Evolutionary conservation across 176 grass and related monocot genomes (phyloP).

Genomic region (Carex scoparia): DNA sequence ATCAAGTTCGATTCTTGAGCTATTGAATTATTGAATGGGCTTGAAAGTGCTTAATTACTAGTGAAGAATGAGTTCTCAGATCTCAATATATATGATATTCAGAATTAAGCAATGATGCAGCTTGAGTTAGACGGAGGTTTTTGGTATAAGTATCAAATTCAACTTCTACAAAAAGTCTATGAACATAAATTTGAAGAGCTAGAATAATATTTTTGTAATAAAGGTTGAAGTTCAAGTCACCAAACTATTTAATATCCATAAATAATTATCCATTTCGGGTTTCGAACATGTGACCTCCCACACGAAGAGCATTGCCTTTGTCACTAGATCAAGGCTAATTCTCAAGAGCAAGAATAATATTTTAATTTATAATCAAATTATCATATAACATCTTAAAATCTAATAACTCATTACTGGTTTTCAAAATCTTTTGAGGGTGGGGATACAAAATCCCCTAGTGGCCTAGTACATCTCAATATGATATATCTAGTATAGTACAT

Average conservation of each 20-base stretch:
- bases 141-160: not conserved
- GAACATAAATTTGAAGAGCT: not conserved
- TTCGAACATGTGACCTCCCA: too few relatives aligned
- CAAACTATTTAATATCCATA: too few relatives aligned
- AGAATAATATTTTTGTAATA: too few relatives aligned
- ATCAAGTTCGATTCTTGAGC: not conserved
- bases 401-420: not conserved
- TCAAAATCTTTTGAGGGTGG: not conserved
- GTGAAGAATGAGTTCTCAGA: not conserved
- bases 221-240: too few relatives aligned
- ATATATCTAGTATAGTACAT: not conserved
- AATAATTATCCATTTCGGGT: fast-evolving
- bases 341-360: too few relatives aligned
- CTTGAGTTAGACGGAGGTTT: not conserved
- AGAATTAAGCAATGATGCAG: not conserved
- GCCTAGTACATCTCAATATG: not conserved
- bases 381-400: not conserved
- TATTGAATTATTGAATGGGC: not conserved
- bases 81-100: not conserved
- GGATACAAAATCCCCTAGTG: too few relatives aligned
- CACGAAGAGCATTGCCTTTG: too few relatives aligned
- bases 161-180: not conserved
- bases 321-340: too few relatives aligned
- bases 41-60: not conserved
- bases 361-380: not conserved